Conservation (phyloP, 306 rosid genomes). For the Aeschynomene evenia region DNA sequence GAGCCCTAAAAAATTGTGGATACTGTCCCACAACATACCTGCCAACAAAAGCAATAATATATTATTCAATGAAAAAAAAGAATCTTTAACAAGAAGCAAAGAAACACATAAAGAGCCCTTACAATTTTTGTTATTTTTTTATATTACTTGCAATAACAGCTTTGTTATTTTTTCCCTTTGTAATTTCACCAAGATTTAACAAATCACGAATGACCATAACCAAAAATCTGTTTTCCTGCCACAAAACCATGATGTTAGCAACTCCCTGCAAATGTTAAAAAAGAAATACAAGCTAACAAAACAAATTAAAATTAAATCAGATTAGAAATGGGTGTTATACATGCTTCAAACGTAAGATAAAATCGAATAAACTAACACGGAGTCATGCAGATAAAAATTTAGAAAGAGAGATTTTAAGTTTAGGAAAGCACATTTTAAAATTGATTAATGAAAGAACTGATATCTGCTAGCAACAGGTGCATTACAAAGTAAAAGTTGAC, state of each 20-base stretch:
- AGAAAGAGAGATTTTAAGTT: neutral
- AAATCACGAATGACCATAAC: constrained; percentile 99
- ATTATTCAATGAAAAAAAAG: neutral
- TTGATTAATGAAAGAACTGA: neutral
- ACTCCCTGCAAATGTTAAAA: neutral
- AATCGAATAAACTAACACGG: neutral
- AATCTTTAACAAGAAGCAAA: neutral
- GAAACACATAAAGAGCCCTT: constrained; percentile 27
- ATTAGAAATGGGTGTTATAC: neutral
- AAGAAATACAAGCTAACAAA: neutral
- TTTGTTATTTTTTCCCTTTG: constrained; percentile 96
- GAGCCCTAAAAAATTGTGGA: constrained; percentile 96
- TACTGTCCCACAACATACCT: constrained; percentile 99
- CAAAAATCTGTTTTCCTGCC: constrained; percentile 97
- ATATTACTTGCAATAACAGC: constrained; percentile 99
- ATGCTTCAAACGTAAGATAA: neutral
- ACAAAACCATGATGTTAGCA: constrained; percentile 23
- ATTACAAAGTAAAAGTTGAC: neutral
- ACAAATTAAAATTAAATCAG: neutral
- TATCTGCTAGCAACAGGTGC: neutral
- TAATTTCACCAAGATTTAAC: constrained; percentile 87
- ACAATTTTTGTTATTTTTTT: no score
- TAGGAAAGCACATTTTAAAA: neutral
- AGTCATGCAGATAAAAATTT: neutral
- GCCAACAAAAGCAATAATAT: constrained; percentile 27